Conservation (phyloP, 1,284 basidiomycete genomes). For the Ustilago tritici region DNA sequence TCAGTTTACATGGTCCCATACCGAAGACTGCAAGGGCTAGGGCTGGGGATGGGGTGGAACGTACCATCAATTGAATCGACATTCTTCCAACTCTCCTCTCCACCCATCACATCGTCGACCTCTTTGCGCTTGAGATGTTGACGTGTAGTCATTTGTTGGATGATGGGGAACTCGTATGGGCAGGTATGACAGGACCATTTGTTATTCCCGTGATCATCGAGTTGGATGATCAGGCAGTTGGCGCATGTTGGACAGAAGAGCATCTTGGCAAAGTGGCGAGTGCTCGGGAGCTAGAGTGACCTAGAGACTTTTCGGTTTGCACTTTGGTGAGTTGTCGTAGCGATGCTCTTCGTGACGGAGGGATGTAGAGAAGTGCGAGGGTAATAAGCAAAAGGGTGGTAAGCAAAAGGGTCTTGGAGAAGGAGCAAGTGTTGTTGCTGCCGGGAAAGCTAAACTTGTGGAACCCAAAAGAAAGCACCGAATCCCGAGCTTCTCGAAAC, state of each 20-base stretch:
- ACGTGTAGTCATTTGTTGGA: slow-evolving; percentile 75
- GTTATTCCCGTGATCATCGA: slow-evolving; percentile 76
- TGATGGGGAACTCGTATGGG: slow-evolving; percentile 92
- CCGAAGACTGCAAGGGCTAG: background rate
- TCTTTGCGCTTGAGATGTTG: slow-evolving; percentile 58
- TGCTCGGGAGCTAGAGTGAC: background rate
- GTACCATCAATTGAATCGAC: slow-evolving; percentile 82
- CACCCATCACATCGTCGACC: slow-evolving; percentile 70
- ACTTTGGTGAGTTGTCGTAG: too few species aligned
- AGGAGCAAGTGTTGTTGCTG: background rate
- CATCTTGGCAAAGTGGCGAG: slow-evolving; percentile 73
- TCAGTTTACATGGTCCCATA: background rate
- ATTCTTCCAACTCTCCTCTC: slow-evolving; percentile 89
- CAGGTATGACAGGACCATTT: slow-evolving; percentile 95
- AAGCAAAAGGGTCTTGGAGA: too few species aligned
- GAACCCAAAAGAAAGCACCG: slow-evolving; percentile 3
- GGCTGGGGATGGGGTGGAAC: slow-evolving; percentile 8
- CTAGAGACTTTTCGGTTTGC: background rate
- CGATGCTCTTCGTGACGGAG: background rate
- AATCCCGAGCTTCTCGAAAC: background rate
- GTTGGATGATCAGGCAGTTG: slow-evolving; percentile 83
- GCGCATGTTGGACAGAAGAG: slow-evolving; percentile 95
- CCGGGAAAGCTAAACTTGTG: slow-evolving; percentile 1
- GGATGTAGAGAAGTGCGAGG: too few species aligned
- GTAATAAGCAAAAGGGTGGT: background rate